Evolutionary conservation across 2,329 filamentous ascomycete species (phyloP).

Genomic region (Cladosporium cucumerinum): DNA sequence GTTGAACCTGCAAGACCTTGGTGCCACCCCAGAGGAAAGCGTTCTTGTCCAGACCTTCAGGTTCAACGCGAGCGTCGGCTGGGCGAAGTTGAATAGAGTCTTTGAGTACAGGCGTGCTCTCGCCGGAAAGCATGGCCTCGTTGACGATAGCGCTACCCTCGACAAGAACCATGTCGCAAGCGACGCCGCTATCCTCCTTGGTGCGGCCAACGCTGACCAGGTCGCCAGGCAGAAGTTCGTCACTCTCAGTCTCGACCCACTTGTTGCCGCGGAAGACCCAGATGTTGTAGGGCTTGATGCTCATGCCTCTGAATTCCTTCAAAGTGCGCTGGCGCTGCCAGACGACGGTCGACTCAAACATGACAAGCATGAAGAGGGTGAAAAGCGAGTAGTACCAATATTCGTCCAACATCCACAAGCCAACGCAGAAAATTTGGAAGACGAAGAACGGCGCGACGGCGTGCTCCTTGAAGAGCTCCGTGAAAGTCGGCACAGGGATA

Average conservation of each 20-base stretch:
- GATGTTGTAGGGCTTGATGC: slow-evolving; percentile 96
- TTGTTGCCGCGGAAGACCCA: slow-evolving; percentile 84
- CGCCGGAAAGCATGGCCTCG: slow-evolving; percentile 97
- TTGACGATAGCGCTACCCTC: slow-evolving; percentile 97
- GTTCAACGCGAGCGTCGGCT: slow-evolving; percentile 72
- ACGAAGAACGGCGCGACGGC: slow-evolving; percentile 98
- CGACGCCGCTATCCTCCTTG: slow-evolving; percentile 94
- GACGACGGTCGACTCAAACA: slow-evolving; percentile 96
- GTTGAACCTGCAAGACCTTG: slow-evolving; percentile 92
- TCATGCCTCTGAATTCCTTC: slow-evolving; percentile 97
- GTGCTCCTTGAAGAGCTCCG: slow-evolving; percentile 95
- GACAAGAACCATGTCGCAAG: slow-evolving; percentile 93
- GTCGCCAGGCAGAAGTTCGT: slow-evolving; percentile 89
- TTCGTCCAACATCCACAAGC: slow-evolving; percentile 96
- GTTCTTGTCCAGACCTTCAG: slow-evolving; percentile 93
- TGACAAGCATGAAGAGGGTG: slow-evolving; percentile 96
- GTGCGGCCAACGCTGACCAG: slow-evolving; percentile 88
- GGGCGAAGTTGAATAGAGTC: slow-evolving; percentile 92
- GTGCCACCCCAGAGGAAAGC: slow-evolving; percentile 95
- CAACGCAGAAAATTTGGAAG: slow-evolving; percentile 98
- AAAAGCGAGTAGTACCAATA: slow-evolving; percentile 99
- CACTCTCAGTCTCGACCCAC: slow-evolving; percentile 85
- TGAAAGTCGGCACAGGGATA: slow-evolving; percentile 93
- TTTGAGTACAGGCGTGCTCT: slow-evolving; percentile 94
- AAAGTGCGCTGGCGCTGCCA: slow-evolving; percentile 97